Base-by-base conservation (phyloP, 1,139 yeast species). In the Taiozyma onychis region DNA sequence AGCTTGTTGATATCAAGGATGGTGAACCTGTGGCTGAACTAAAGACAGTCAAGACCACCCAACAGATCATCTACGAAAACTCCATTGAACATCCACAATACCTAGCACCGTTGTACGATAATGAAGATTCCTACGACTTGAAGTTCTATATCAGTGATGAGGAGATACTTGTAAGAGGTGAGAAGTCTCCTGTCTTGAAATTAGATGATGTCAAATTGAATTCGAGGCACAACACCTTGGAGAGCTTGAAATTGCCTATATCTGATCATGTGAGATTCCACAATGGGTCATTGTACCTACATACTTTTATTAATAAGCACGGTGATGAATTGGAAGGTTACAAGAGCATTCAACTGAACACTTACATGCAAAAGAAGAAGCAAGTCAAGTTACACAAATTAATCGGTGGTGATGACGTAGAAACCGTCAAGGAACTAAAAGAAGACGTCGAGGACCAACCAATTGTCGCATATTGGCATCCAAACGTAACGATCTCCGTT, bases 401-500 rank as follows among this genome's bases (percentile, higher is more conserved):
- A 35, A 60, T 69, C n/a, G 68, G 67, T 41, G 52, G 46, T 18
- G 46, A 32, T 7, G 53, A 53, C 13, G 54, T 48, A 2, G 57
- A 60, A 6, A 47, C 45, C 3, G 18, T 16, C 4, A 45, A 35
- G 2, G 53, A 45, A n/a, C 52, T 34, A 27, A 51, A 45, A 24
- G 59, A 49, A 8, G 57, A n/a, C 11, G 27, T 34, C 9, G 5
- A 53, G 14, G 55, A 51, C 41, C 51, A 42, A 26, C 39, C 52
- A 28, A 54, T 69, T 34, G 64, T 62, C 14, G 60, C 71, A 0
- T 68, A 63, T 54, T 70, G 67, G 64, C 71, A 71, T 50, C 73
- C 74, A 22, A 69, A 70, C 50, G 69, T 63, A 10, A 64, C 65
- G 4, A 45, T 54, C 27, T 39, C 53, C 28, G 5, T 64, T 27